Evolutionary conservation across 1,284 basidiomycete genomes (phyloP).

Genomic region (Cronartium quercuum): DNA sequence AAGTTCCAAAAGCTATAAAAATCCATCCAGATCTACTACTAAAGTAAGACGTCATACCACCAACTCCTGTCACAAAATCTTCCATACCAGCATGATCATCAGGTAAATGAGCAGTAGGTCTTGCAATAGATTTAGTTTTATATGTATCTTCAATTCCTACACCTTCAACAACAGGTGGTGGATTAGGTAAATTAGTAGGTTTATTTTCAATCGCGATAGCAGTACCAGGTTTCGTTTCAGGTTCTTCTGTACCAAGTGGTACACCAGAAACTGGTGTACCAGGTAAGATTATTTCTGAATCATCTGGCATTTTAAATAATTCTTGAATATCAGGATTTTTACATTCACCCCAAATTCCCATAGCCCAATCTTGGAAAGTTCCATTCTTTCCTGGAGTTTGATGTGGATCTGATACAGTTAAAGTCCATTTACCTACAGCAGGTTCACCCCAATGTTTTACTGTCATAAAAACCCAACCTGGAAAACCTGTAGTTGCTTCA

Average conservation of each 20-base stretch:
- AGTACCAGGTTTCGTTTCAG: conserved; percentile 49
- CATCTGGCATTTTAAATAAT: conserved; percentile 56
- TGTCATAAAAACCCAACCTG: conserved; percentile 95
- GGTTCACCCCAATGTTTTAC: conserved; percentile 97
- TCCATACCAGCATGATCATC: conserved; percentile 64
- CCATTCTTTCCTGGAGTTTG: conserved; percentile 56
- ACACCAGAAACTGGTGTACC: conserved; percentile 44
- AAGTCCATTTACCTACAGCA: conserved; percentile 85
- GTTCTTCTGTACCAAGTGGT: conserved; percentile 49
- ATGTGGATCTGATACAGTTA: conserved; percentile 62
- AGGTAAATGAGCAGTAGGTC: conserved; percentile 83
- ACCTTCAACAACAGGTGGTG: conserved; percentile 37
- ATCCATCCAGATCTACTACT: conserved; percentile 35
- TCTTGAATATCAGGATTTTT: conserved; percentile 65
- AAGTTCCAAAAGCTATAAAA: conserved; percentile 38
- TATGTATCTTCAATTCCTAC: conserved; percentile 48
- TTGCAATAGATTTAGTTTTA: conserved; percentile 61
- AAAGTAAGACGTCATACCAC: conserved; percentile 32
- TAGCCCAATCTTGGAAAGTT: conserved; percentile 80
- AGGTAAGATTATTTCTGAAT: conserved; percentile 51
- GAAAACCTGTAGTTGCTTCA: conserved; percentile 64
- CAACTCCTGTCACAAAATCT: conserved; percentile 37
- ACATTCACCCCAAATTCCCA: conserved; percentile 87
- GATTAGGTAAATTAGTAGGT: conserved; percentile 13
- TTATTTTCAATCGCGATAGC: conserved; percentile 14